These are phyloP conservation scores for Tulasnella sp. DNA, from an alignment of 768 basidiomycete genomes.

Conservation along the genomic window DNA sequence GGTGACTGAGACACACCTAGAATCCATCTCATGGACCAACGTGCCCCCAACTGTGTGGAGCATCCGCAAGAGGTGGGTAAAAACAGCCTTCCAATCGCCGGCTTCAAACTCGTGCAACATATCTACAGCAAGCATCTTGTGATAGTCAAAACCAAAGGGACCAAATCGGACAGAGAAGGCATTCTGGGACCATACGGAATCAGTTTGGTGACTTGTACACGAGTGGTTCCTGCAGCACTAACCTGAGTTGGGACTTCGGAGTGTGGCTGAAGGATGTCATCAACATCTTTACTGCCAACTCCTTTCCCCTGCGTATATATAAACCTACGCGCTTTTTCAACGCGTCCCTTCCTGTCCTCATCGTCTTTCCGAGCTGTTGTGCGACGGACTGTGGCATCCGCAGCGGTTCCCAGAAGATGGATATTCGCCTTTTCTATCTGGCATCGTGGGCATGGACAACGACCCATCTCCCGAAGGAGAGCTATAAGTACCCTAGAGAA, in stretches of 20 bases:
- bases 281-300: slow-evolving; percentile 4
- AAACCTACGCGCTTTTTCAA: slow-evolving; percentile 4
- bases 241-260: slow-evolving; percentile 13
- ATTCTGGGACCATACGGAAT: slow-evolving; percentile 22
- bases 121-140: slow-evolving; percentile 26
- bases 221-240: background rate
- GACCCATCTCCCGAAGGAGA: background rate
- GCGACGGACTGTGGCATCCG: background rate
- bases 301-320: slow-evolving; percentile 7
- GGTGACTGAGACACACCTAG: background rate
- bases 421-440: slow-evolving; percentile 19
- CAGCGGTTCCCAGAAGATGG: background rate
- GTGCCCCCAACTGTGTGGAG: background rate
- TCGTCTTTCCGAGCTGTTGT: background rate
- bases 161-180: slow-evolving; percentile 25
- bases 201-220: background rate
- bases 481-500: slow-evolving; percentile 7
- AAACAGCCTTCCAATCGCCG: slow-evolving; percentile 30
- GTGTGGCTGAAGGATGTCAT: slow-evolving; percentile 8
- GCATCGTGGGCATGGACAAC: slow-evolving; percentile 28
- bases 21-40: background rate
- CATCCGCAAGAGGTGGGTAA: slow-evolving; percentile 29
- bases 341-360: background rate
- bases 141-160: slow-evolving; percentile 22
- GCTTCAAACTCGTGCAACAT: slow-evolving; percentile 34